Conservation (phyloP, 768 basidiomycete genomes). For the Termitomyces heimii region DNA sequence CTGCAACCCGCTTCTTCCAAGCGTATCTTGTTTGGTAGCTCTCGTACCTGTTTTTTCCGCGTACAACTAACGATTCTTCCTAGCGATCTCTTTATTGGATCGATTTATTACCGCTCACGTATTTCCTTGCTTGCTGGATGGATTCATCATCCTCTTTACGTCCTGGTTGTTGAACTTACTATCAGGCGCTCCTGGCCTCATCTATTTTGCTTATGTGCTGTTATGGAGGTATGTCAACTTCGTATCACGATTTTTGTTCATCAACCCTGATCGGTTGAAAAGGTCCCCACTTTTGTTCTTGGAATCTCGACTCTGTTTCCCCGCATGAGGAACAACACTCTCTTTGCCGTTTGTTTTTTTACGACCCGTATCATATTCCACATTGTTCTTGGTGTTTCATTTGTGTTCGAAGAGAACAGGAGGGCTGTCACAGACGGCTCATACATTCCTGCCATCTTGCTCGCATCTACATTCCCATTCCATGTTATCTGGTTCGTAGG, state of each 20-base stretch:
- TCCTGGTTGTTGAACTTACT: constrained; percentile 20
- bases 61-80: neutral
- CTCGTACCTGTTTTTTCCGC: neutral
- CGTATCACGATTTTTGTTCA: neutral
- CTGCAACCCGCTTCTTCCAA: constrained; percentile 5
- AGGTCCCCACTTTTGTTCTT: constrained; percentile 52
- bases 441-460: constrained; percentile 30
- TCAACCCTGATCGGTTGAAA: constrained; percentile 22
- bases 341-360: constrained; percentile 48
- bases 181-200: constrained; percentile 16
- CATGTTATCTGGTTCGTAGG: constrained; percentile 51
- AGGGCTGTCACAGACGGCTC: constrained; percentile 24
- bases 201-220: constrained; percentile 35
- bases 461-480: constrained; percentile 37
- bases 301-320: constrained; percentile 40
- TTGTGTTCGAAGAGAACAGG: constrained; percentile 22
- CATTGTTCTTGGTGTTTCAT: constrained; percentile 26
- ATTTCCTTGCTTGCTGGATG: constrained; percentile 11
- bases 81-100: constrained; percentile 42
- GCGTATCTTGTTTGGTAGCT: constrained; percentile 2
- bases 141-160: constrained; percentile 11
- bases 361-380: constrained; percentile 46
- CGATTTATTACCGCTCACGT: constrained; percentile 37
- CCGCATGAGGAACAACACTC: constrained; percentile 35
- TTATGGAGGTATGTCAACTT: constrained; percentile 38